A percentile compares a stretch with the other conserved stretches of the same genome.
Conservation (phyloP, 495 filamentous ascomycete species). For the Sordaria brevicollis region DNA sequence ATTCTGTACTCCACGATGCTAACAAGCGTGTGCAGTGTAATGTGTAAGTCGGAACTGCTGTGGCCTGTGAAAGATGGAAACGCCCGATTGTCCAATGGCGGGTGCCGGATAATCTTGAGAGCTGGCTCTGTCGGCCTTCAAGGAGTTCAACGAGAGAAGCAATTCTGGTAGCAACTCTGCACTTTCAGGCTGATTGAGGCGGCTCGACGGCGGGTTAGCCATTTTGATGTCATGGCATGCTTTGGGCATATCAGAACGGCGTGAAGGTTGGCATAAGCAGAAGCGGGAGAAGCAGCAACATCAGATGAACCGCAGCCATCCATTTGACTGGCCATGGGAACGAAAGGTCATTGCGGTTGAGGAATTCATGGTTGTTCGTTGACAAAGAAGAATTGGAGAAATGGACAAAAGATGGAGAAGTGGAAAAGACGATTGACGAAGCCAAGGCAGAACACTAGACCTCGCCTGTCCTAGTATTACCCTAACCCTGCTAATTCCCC, state of each 20-base stretch:
- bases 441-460: background rate
- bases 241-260: background rate
- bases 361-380: background rate
- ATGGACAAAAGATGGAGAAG: background rate
- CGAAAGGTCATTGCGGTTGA: background rate
- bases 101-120: conserved; percentile 1
- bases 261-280: background rate
- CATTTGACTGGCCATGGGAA: background rate
- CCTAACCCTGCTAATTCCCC: background rate
- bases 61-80: background rate
- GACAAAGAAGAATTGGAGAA: background rate
- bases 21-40: background rate
- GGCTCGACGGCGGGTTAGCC: background rate
- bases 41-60: background rate
- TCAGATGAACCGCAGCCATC: background rate
- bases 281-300: background rate
- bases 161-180: background rate
- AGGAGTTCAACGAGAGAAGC: background rate
- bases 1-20: background rate
- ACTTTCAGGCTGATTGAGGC: background rate
- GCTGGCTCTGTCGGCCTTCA: background rate
- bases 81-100: conserved; percentile 1
- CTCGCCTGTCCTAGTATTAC: background rate
- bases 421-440: background rate
- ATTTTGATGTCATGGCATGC: background rate